Percentiles rank a stretch among this genome's conserved stretches.
These are phyloP conservation scores for Epichloe scottii DNA, from an alignment of 2,329 filamentous ascomycete species.

Conservation along the genomic window DNA sequence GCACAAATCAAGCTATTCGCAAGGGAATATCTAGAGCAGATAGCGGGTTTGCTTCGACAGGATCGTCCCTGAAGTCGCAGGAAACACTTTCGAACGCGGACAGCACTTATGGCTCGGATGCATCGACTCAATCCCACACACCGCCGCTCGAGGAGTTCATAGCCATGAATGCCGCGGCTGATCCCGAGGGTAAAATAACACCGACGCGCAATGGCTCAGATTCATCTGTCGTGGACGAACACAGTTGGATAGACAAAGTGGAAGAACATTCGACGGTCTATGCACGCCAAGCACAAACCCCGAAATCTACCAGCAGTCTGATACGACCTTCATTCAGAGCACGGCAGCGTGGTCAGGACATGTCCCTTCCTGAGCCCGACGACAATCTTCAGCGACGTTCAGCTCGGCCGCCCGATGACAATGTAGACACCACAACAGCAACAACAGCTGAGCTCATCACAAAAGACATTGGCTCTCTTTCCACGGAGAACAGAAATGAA, in stretches of 20 bases:
- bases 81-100: slow-evolving; percentile 43
- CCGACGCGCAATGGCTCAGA: neutral
- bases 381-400: neutral
- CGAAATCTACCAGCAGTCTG: neutral
- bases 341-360: neutral
- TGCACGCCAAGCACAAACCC: neutral
- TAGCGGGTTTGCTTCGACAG: slow-evolving; percentile 37
- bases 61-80: slow-evolving; percentile 27
- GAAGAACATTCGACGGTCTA: neutral
- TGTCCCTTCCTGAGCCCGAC: neutral
- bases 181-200: neutral
- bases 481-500: neutral
- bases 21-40: slow-evolving; percentile 23
- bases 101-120: slow-evolving; percentile 49
- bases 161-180: neutral
- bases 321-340: neutral
- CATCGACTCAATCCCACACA: slow-evolving; percentile 41
- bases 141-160: slow-evolving; percentile 18
- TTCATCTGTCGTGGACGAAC: neutral
- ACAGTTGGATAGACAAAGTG: slow-evolving; percentile 11
- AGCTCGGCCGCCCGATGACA: neutral
- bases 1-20: slow-evolving; percentile 4
- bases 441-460: neutral
- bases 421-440: neutral
- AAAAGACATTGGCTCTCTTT: neutral